A percentile compares a stretch with the other conserved stretches of the same genome.
These are phyloP conservation scores for Cladorrhinum samala DNA, from an alignment of 495 filamentous ascomycete species.

Conservation along the genomic window DNA sequence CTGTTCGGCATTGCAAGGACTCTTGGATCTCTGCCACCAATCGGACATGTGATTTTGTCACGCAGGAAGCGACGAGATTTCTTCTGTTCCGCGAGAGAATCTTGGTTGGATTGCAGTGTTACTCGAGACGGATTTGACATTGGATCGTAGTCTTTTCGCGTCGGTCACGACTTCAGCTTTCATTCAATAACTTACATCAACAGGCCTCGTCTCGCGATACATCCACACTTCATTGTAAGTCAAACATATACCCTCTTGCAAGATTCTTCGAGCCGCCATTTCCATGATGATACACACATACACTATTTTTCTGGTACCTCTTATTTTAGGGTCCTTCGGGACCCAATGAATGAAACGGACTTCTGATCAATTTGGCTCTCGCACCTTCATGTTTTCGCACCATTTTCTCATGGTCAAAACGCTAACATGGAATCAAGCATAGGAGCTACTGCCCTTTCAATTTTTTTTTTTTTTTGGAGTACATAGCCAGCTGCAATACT, in stretches of 20 bases:
- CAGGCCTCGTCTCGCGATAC: background rate
- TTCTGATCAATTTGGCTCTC: constrained; percentile 42
- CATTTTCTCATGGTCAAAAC: background rate
- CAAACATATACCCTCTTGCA: constrained; percentile 2
- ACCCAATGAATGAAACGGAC: constrained; percentile 54
- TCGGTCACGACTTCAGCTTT: background rate
- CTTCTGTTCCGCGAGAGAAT: background rate
- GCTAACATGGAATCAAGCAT: constrained; percentile 15
- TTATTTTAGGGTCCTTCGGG: constrained; percentile 51
- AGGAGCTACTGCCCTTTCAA: too few relatives aligned
- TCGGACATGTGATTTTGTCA: too few relatives aligned
- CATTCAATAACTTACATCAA: too few relatives aligned
- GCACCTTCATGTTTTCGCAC: background rate
- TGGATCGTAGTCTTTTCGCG: background rate
- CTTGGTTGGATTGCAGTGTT: background rate
- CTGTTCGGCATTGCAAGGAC: too few relatives aligned
- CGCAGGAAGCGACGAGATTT: background rate
- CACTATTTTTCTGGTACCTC: constrained; percentile 56
- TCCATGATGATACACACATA: constrained; percentile 44
- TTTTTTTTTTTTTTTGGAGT: background rate
- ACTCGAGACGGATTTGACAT: background rate
- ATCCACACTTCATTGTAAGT: constrained; percentile 8
- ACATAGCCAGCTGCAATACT: background rate
- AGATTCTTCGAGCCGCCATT: constrained; percentile 11
- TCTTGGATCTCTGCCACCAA: background rate